Percentiles rank a stretch among this genome's conserved stretches.
phyloP scores from a whole-genome alignment of 2,329 filamentous ascomycete species.

The Mycosphaerella sp. region DNA sequence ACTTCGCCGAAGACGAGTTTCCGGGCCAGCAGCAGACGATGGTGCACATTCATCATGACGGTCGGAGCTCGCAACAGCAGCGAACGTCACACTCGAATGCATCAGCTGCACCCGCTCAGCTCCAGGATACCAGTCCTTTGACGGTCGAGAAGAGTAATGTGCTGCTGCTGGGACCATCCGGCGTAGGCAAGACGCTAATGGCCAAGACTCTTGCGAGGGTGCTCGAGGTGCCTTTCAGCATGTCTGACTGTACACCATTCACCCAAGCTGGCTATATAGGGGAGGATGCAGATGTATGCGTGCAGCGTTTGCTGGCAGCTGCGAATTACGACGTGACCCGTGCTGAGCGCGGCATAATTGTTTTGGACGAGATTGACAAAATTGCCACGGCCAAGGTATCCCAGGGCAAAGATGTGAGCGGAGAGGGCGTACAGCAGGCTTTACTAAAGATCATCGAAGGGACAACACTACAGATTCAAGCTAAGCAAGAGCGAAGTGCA shows the following conservation, averaged over 20 bases:
- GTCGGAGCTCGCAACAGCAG: constrained; percentile 17
- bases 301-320: constrained; percentile 82
- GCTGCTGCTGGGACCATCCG: constrained; percentile 81
- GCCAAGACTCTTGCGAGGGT: constrained; percentile 85
- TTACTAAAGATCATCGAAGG: constrained; percentile 94
- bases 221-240: constrained; percentile 91
- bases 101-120: constrained; percentile 32
- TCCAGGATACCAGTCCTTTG: constrained; percentile 54
- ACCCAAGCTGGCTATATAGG: constrained; percentile 97
- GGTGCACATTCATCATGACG: constrained; percentile 21
- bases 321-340: constrained; percentile 81
- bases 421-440: constrained; percentile 94
- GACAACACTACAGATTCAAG: constrained; percentile 84
- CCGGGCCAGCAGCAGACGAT: constrained; percentile 55
- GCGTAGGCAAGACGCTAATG: constrained; percentile 95
- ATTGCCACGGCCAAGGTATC: constrained; percentile 81
- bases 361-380: constrained; percentile 96
- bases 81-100: constrained; percentile 14
- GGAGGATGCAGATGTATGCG: constrained; percentile 93
- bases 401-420: constrained; percentile 88
- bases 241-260: constrained; percentile 91
- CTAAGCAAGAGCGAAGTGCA: constrained; percentile 63
- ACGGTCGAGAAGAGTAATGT: constrained; percentile 96
- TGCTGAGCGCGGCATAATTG: constrained; percentile 87
- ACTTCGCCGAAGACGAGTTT: constrained; percentile 50